Evolutionary conservation across 208 protist genomes (phyloP).

Genomic region (Trypanosoma boissoni): DNA sequence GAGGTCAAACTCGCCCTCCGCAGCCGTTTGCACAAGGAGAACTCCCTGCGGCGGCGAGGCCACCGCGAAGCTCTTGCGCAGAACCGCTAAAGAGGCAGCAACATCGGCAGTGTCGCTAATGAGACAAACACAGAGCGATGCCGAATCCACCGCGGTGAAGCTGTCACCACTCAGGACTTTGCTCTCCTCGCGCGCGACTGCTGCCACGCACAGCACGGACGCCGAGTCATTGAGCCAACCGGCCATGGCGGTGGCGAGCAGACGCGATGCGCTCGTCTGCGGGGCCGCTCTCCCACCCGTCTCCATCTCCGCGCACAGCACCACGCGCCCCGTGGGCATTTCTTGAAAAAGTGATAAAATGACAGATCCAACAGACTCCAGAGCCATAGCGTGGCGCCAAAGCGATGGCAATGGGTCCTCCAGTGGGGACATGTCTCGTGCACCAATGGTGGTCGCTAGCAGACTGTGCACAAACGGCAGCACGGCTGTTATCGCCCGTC

Average conservation of each 20-base stretch:
- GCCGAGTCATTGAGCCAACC: conserved; percentile 14
- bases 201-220: too few relatives aligned
- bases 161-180: background rate
- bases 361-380: conserved; percentile 52
- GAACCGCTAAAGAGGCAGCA: background rate
- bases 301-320: background rate
- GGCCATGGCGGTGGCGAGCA: conserved; percentile 10
- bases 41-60: background rate
- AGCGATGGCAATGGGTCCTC: conserved; percentile 25
- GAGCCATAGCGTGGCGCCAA: conserved; percentile 50
- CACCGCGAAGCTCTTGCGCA: background rate
- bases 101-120: conserved; percentile 11
- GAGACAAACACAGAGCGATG: conserved; percentile 7
- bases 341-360: conserved; percentile 48
- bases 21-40: conserved; percentile 19
- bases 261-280: background rate
- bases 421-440: conserved; percentile 13
- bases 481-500: background rate
- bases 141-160: background rate
- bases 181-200: background rate
- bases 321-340: background rate
- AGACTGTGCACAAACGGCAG: conserved; percentile 29
- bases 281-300: background rate
- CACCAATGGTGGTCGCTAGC: conserved; percentile 8
- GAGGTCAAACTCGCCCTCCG: conserved; percentile 20